These are phyloP conservation scores for Kandelia obovata DNA, from an alignment of 345 rosid genomes.

Conservation along the genomic window DNA sequence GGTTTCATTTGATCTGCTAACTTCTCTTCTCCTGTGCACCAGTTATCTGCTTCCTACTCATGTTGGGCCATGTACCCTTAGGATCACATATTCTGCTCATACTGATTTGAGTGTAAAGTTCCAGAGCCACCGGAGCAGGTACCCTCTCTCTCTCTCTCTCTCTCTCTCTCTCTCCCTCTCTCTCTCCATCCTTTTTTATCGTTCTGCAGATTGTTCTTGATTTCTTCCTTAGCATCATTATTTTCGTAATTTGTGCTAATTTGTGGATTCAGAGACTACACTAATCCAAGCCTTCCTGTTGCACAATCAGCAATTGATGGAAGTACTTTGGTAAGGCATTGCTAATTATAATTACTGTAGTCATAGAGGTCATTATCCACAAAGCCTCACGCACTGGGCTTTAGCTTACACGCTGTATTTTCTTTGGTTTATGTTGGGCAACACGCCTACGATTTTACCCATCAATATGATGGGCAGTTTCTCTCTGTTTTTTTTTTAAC, in stretches of 20 bases:
- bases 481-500: too few relatives aligned
- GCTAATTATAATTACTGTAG: neutral
- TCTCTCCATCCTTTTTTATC: neutral
- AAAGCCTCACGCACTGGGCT: neutral
- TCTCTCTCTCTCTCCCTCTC: neutral
- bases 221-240: neutral
- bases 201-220: neutral
- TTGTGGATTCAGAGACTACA: conserved; percentile 72
- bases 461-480: neutral
- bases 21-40: conserved; percentile 22
- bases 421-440: neutral
- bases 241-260: conserved; percentile 4
- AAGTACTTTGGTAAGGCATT: conserved; percentile 58
- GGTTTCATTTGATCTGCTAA: conserved; percentile 3
- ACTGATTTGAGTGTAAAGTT: conserved; percentile 98
- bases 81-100: conserved; percentile 97
- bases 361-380: neutral
- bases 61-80: conserved; percentile 69
- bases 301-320: conserved; percentile 98
- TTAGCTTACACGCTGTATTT: conserved; percentile 3
- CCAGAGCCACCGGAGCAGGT: conserved; percentile 99
- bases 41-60: conserved; percentile 88
- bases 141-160: conserved; percentile 9
- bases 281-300: conserved; percentile 92
- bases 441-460: neutral